Percentiles rank a stretch among this genome's conserved stretches.
phyloP scores from a whole-genome alignment of 306 rosid genomes.

The Inga leiocalycina region DNA sequence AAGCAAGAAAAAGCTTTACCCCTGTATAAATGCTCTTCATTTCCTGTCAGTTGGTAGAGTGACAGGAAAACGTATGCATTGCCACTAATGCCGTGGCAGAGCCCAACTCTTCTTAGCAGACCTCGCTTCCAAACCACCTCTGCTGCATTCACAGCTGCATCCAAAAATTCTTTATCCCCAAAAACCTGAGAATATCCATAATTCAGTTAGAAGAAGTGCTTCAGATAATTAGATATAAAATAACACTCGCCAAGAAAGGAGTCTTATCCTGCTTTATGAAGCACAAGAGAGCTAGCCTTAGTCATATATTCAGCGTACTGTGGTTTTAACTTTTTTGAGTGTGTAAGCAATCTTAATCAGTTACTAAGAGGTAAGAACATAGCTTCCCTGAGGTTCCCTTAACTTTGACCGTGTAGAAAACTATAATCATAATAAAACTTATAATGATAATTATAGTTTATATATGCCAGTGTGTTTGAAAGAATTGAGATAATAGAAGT shows the following conservation, averaged over 20 bases:
- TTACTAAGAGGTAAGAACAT: neutral
- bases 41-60: slow-evolving; percentile 63
- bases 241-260: neutral
- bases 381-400: neutral
- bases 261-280: neutral
- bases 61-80: slow-evolving; percentile 66
- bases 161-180: slow-evolving; percentile 57
- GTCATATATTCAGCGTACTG: neutral
- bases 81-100: slow-evolving; percentile 80
- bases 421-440: neutral
- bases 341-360: neutral
- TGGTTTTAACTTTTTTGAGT: neutral
- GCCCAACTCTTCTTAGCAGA: slow-evolving; percentile 63
- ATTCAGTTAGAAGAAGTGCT: neutral
- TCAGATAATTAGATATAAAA: slow-evolving; percentile 11
- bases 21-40: slow-evolving; percentile 48
- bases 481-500: too few relatives aligned
- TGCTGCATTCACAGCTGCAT: slow-evolving; percentile 70
- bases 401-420: neutral
- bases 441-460: neutral
- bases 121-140: slow-evolving; percentile 69
- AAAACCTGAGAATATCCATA: slow-evolving; percentile 47
- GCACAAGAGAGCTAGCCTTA: neutral
- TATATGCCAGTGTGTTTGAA: neutral
- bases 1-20: slow-evolving; percentile 77